Conservation (phyloP, 1,284 basidiomycete genomes). For the Phylloporus gajari region DNA sequence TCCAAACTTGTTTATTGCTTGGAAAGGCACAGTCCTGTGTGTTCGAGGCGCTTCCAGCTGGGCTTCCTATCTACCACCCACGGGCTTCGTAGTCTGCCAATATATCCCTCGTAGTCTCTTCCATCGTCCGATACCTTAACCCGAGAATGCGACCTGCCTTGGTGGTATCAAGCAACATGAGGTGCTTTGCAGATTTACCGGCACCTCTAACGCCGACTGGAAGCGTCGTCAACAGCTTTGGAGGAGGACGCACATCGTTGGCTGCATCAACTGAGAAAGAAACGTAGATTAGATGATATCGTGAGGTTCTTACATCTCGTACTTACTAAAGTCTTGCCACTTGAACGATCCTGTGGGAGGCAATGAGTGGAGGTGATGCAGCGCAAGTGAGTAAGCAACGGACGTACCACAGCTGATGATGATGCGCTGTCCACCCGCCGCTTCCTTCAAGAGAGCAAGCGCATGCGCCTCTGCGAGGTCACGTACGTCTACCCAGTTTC, state of each 20-base stretch:
- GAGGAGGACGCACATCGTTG: conserved; percentile 37
- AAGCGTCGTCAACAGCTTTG: conserved; percentile 31
- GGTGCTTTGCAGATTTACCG: conserved; percentile 49
- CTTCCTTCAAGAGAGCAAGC: conserved; percentile 60
- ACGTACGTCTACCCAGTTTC: conserved; percentile 47
- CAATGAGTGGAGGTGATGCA: neutral
- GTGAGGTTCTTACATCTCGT: neutral
- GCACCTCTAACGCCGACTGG: conserved; percentile 47
- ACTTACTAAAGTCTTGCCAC: conserved; percentile 46
- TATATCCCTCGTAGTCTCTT: conserved; percentile 54
- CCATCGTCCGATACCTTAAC: conserved; percentile 56
- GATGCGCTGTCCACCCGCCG: conserved; percentile 72
- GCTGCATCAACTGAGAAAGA: conserved; percentile 39
- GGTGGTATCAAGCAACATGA: conserved; percentile 41
- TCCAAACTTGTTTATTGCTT: too few species aligned
- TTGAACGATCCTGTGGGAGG: conserved; percentile 27
- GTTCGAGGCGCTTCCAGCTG: too few species aligned
- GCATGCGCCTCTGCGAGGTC: conserved; percentile 71
- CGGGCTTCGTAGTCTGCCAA: conserved; percentile 52
- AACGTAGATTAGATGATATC: neutral
- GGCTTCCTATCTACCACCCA: conserved; percentile 45
- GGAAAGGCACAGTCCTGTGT: too few species aligned
- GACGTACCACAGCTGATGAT: conserved; percentile 54
- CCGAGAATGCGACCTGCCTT: conserved; percentile 58
- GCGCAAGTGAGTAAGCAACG: neutral